phyloP scores from a whole-genome alignment of 1,284 basidiomycete species.

The Neonothopanus nambi region DNA sequence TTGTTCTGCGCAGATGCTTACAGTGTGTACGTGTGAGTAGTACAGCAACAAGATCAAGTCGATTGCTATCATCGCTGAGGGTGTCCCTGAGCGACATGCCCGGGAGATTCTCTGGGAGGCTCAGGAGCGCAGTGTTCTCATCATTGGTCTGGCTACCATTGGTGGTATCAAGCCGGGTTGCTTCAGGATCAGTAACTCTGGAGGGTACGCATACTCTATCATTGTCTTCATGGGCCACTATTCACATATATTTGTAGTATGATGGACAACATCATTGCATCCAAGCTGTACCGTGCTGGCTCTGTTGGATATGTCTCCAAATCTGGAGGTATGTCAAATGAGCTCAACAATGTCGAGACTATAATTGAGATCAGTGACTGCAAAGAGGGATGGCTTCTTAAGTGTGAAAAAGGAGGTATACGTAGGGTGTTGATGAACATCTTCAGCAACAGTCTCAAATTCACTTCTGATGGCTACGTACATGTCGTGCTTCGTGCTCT shows the following conservation, averaged over 20 bases:
- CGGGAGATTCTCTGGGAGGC: constrained; percentile 94
- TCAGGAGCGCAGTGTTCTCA: constrained; percentile 84
- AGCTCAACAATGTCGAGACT: constrained; percentile 97
- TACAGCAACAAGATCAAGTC: constrained; percentile 61
- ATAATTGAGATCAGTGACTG: constrained; percentile 85
- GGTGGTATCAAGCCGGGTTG: constrained; percentile 99
- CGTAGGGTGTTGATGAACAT: constrained; percentile 94
- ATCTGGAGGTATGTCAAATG: constrained; percentile 99
- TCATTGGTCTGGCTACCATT: constrained; percentile 98
- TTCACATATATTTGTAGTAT: too few species aligned
- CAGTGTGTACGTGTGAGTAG: constrained; percentile 3
- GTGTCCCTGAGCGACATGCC: constrained; percentile 97
- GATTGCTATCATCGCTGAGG: constrained; percentile 96
- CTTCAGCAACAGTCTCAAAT: constrained; percentile 94
- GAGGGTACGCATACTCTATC: constrained; percentile 58
- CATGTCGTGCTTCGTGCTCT: constrained; percentile 84
- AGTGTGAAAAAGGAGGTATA: constrained; percentile 91
- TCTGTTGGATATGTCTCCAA: constrained; percentile 99
- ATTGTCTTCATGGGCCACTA: not conserved
- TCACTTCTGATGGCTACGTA: constrained; percentile 86
- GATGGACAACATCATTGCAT: constrained; percentile 99
- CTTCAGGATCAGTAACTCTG: constrained; percentile 99
- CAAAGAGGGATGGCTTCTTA: constrained; percentile 79
- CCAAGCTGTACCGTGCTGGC: constrained; percentile 97
- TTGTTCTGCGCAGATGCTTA: too few species aligned